Conservation (phyloP, 192 early-diverging fungal species). For the Dissophora ornata region DNA sequence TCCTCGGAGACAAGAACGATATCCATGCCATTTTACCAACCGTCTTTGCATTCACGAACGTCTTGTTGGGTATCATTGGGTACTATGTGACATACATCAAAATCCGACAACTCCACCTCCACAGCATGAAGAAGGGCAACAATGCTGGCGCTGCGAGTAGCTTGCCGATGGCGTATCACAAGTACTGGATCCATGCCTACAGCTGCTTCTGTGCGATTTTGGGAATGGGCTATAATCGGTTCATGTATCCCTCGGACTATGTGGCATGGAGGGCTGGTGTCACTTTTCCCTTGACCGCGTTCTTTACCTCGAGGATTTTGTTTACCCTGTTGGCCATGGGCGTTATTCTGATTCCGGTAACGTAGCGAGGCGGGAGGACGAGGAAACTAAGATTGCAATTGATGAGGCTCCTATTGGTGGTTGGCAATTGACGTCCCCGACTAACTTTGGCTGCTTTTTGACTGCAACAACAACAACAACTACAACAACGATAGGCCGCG, state of each 20-base stretch:
- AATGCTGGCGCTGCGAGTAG: background rate
- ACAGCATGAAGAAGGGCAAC: too few relatives aligned
- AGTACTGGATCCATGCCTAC: constrained; percentile 54
- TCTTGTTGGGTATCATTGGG: constrained; percentile 47
- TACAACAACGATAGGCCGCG: constrained; percentile 41
- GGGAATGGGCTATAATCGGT: constrained; percentile 49
- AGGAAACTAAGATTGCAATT: too few relatives aligned
- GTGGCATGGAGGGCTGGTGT: constrained; percentile 42
- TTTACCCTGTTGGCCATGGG: constrained; percentile 48
- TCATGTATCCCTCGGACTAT: constrained; percentile 51
- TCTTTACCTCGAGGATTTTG: constrained; percentile 42
- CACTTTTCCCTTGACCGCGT: constrained; percentile 29
- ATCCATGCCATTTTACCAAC: constrained; percentile 49
- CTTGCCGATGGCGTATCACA: constrained; percentile 35
- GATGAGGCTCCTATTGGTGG: too few relatives aligned
- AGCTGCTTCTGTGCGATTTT: constrained; percentile 49
- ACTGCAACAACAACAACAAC: too few relatives aligned
- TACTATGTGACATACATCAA: constrained; percentile 45
- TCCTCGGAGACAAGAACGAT: constrained; percentile 55
- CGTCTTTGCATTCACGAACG: constrained; percentile 52
- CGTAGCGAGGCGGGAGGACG: background rate
- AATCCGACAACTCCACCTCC: constrained; percentile 22
- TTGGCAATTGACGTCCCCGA: too few relatives aligned
- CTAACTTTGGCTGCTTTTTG: too few relatives aligned
- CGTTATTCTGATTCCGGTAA: constrained; percentile 41